Evolutionary conservation across 2,329 filamentous ascomycete genomes (phyloP).

Genomic region (Exophiala sp.): DNA sequence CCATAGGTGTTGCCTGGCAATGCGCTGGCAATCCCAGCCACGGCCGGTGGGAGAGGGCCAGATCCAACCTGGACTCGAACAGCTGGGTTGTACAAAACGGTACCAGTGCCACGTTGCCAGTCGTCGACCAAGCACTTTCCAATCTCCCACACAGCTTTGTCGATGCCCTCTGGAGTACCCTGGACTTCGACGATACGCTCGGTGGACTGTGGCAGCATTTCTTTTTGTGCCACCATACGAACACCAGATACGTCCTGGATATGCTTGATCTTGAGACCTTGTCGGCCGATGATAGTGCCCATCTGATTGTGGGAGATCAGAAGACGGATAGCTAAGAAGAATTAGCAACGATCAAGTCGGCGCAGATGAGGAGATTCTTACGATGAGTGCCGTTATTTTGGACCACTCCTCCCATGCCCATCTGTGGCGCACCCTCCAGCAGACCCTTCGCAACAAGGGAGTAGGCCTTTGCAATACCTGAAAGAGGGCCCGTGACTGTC

Average conservation of each 20-base stretch:
- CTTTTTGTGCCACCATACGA: constrained; percentile 98
- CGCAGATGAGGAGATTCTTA: constrained; percentile 48
- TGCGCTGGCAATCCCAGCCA: constrained; percentile 34
- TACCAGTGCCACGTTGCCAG: constrained; percentile 94
- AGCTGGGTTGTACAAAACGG: constrained; percentile 93
- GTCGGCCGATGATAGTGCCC: constrained; percentile 96
- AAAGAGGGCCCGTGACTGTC: constrained; percentile 85
- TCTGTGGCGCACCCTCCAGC: constrained; percentile 84
- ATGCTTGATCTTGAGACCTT: constrained; percentile 98
- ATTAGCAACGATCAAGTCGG: constrained; percentile 22
- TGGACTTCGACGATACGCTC: constrained; percentile 97
- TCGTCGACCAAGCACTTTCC: constrained; percentile 98
- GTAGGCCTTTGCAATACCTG: constrained; percentile 86
- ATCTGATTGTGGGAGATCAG: constrained; percentile 99
- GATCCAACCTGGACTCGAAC: constrained; percentile 71
- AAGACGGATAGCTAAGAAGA: constrained; percentile 73
- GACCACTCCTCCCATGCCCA: constrained; percentile 92
- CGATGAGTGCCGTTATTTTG: constrained; percentile 87
- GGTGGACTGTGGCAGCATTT: constrained; percentile 98
- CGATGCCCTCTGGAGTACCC: constrained; percentile 88
- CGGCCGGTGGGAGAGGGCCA: constrained; percentile 48
- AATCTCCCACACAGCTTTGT: constrained; percentile 96
- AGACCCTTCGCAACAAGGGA: constrained; percentile 85
- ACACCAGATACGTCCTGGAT: constrained; percentile 96
- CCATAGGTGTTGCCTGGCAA: constrained; percentile 39